Evolutionary conservation across 108 stramenopile species (phyloP).

Genomic region (Nannochloropsis oceanica): DNA sequence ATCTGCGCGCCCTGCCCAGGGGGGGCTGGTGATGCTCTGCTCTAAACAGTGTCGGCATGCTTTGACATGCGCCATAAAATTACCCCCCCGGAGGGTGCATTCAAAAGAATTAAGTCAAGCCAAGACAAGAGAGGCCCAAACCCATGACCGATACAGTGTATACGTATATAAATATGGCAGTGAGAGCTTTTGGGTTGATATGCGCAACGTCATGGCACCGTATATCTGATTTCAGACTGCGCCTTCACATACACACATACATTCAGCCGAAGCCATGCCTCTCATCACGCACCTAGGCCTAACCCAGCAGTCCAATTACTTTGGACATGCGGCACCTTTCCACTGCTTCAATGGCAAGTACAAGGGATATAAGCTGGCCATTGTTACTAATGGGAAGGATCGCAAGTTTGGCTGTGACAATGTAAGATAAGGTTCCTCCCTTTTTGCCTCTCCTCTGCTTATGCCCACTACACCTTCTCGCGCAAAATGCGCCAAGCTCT

Average conservation of each 20-base stretch:
- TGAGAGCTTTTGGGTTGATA: no score
- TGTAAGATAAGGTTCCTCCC: background rate
- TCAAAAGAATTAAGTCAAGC: no score
- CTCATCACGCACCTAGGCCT: constrained; percentile 61
- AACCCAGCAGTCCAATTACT: constrained; percentile 43
- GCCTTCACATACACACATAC: background rate
- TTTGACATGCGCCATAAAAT: no score
- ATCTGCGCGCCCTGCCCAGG: no score
- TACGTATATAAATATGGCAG: background rate
- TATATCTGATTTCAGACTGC: background rate
- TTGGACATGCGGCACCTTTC: constrained; percentile 61
- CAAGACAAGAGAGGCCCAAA: no score
- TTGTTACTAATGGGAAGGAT: constrained; percentile 79
- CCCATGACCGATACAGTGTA: background rate
- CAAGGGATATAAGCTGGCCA: constrained; percentile 58
- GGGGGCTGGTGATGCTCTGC: no score
- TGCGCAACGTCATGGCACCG: no score
- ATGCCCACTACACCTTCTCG: background rate
- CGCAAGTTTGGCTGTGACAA: constrained; percentile 59
- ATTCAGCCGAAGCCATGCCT: constrained; percentile 59
- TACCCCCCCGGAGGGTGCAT: no score
- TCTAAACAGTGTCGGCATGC: no score
- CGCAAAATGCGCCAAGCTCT: background rate
- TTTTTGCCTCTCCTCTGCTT: background rate
- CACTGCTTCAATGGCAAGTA: constrained; percentile 56